Conservation (phyloP, 164 flowering plant genomes). For the Houttuynia cordata region DNA sequence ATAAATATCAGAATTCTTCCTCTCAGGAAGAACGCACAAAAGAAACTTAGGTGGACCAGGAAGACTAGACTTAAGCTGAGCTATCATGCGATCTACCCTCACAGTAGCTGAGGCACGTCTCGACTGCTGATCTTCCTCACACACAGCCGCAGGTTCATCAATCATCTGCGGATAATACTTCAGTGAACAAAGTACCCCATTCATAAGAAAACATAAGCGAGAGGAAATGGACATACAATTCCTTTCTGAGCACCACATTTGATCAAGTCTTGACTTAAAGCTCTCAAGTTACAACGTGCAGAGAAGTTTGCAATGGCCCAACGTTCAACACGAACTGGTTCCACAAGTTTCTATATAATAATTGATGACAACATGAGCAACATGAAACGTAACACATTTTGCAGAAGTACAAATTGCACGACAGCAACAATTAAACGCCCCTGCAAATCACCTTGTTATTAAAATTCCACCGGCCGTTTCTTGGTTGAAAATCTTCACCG, state of each 20-base stretch:
- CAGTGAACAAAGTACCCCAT: too few species aligned
- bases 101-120: constrained; percentile 32
- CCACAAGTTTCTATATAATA: constrained; percentile 49
- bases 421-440: background rate
- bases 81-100: constrained; percentile 61
- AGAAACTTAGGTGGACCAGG: constrained; percentile 49
- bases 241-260: constrained; percentile 62
- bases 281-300: constrained; percentile 53
- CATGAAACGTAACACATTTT: background rate
- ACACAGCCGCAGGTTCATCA: constrained; percentile 28
- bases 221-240: constrained; percentile 38
- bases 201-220: constrained; percentile 2
- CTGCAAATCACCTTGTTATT: constrained; percentile 60
- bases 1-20: constrained; percentile 54
- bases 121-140: constrained; percentile 37
- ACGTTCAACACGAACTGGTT: constrained; percentile 41
- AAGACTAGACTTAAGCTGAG: constrained; percentile 29
- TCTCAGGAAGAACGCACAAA: constrained; percentile 48
- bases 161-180: constrained; percentile 19
- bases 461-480: constrained; percentile 88
- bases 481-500: constrained; percentile 55
- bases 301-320: constrained; percentile 93
- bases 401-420: background rate
- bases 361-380: background rate
- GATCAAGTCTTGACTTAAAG: constrained; percentile 32